Evolutionary conservation across 1,139 yeast genomes (phyloP).

Genomic region (Saccharomycopsis phalli): DNA sequence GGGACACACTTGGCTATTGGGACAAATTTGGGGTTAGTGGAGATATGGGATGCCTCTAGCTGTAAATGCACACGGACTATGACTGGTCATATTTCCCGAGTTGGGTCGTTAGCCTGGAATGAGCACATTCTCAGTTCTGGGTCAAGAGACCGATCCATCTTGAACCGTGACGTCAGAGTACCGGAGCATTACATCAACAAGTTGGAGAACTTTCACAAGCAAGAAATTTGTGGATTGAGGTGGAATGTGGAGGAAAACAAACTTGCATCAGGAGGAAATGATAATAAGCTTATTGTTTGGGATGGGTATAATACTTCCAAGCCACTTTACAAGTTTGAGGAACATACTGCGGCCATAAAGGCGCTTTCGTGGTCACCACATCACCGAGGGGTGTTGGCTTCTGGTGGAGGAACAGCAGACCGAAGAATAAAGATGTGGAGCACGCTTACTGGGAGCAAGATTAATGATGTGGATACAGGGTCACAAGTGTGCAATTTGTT

Average conservation of each 20-base stretch:
- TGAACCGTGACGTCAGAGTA: conserved; percentile 86
- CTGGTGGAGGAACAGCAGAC: conserved; percentile 98
- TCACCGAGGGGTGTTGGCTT: conserved; percentile 83
- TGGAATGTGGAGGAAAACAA: conserved; percentile 90
- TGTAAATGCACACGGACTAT: conserved; percentile 78
- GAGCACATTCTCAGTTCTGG: conserved; percentile 85
- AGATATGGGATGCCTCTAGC: conserved; percentile 92
- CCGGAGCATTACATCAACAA: conserved; percentile 74
- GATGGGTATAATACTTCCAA: conserved; percentile 53
- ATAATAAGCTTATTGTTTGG: conserved; percentile 79
- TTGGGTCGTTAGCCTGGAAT: conserved; percentile 89
- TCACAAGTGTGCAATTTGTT: conserved; percentile 91
- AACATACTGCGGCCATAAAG: conserved; percentile 92
- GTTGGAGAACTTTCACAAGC: conserved; percentile 62
- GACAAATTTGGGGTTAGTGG: conserved; percentile 76
- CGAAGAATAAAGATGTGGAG: conserved; percentile 89
- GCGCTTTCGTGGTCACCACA: conserved; percentile 98
- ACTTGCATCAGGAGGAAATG: conserved; percentile 91
- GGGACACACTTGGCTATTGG: conserved; percentile 94
- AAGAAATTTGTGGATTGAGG: conserved; percentile 91
- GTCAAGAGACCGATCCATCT: conserved; percentile 71
- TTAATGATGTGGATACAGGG: conserved; percentile 82
- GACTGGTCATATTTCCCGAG: conserved; percentile 85
- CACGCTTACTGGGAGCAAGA: conserved; percentile 64
- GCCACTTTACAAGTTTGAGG: conserved; percentile 69